Base-by-base conservation (phyloP, 1,284 basidiomycete genomes). In the Paramarasmius palmivorus region DNA sequence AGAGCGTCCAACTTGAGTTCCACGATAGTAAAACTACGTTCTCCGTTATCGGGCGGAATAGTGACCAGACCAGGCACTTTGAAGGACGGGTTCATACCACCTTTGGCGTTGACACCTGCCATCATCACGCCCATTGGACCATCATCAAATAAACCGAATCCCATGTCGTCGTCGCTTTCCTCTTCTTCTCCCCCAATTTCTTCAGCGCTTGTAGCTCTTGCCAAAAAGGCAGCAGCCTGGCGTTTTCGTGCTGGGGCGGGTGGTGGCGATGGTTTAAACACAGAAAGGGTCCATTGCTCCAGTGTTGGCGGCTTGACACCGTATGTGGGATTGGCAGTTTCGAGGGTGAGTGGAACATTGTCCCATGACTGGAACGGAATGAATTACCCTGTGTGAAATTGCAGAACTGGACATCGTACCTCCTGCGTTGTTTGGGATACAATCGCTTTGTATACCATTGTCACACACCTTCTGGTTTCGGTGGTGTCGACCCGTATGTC, bases 401-500 rank as follows among this genome's bases (percentile, higher is more conserved):
- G 15, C 34, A 19, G 19, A 10, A 26, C 26, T 20, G 14, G 25
- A 35, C 4, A 7, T 50, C 57, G 14, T 39, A 64, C 74, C 64
- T 76, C 74, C 10, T 70, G 73, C 0, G 73, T 74, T 34, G 52
- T 57, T 47, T 74, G 73, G 2, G 50, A 61, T 36, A 75, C 73
- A 2, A 58, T 58, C 0, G 71, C 72, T 55, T 76, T 75, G 57
- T 76, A 75, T 1, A 67, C 59, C 8, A 76, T 51, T 1, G 57
- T 64, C 2, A 74, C 66, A 0, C 67, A 67, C n/a, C 63, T 63
- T 5, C 69, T 64, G 37, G 65, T 62, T 9, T 61, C 50, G 2
- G 67, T 59, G 59, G 67, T 70, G 44, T 73, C 62, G 26, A 73
- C 73, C 7, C 73, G 66, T 15, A 75, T 64, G 54, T 75, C 74